phyloP scores from a whole-genome alignment of 1,284 basidiomycete genomes.

The Pseudozyma hubeiensis region DNA sequence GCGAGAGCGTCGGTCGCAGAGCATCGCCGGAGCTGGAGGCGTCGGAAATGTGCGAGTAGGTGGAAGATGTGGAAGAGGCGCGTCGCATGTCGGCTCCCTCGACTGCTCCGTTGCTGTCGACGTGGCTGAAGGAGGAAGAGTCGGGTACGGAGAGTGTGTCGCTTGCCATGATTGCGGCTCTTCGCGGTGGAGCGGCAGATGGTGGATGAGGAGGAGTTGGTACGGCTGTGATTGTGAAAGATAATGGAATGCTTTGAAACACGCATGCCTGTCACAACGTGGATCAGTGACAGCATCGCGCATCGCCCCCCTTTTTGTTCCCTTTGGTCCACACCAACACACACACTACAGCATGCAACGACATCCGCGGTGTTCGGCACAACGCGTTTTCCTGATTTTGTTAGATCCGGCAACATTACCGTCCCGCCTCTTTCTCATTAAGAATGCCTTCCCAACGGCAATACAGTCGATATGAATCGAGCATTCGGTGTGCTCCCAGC shows the following conservation, averaged over 20 bases:
- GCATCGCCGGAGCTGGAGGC: conserved; percentile 16
- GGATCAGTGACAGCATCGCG: conserved; percentile 38
- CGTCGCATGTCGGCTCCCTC: conserved; percentile 26
- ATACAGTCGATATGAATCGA: too few species aligned
- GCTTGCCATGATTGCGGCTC: conserved; percentile 6
- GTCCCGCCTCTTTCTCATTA: too few species aligned
- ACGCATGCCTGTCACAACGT: conserved; percentile 1
- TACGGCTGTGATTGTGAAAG: neutral
- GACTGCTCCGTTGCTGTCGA: conserved; percentile 6
- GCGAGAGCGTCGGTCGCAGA: conserved; percentile 28
- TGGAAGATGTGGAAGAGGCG: conserved; percentile 22
- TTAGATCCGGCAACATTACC: too few species aligned
- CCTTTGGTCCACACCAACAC: conserved; percentile 25
- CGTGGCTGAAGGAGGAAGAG: neutral
- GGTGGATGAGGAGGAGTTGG: neutral
- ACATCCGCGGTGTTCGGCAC: too few species aligned
- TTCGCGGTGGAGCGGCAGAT: neutral
- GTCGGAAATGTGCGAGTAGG: conserved; percentile 22
- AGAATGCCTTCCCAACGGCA: too few species aligned
- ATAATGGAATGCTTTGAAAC: neutral
- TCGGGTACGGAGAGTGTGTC: conserved; percentile 20
- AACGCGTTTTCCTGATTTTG: too few species aligned
- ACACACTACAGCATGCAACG: neutral
- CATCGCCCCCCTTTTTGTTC: conserved; percentile 16
- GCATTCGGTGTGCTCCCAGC: too few species aligned